phyloP scores from a whole-genome alignment of 176 grass and related monocot species.

The Puccinellia tenuiflora region DNA sequence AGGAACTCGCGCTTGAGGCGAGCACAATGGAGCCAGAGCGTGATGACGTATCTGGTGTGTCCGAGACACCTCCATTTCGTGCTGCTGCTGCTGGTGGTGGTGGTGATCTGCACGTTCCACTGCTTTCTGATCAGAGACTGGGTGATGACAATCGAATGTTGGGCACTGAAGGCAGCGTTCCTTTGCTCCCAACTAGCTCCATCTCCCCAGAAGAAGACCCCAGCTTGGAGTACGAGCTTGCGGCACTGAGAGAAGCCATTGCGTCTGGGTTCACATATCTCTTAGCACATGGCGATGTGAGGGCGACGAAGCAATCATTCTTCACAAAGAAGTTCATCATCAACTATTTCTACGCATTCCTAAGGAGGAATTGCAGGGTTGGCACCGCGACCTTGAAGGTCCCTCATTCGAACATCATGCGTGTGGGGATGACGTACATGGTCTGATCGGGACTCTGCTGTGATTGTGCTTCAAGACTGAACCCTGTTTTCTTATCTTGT shows the following conservation, averaged over 20 bases:
- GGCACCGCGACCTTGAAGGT: slow-evolving; percentile 83
- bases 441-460: slow-evolving; percentile 42
- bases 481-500: not conserved
- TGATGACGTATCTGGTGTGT: slow-evolving; percentile 46
- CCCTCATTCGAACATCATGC: slow-evolving; percentile 91
- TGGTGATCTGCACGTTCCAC: slow-evolving; percentile 63
- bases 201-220: slow-evolving; percentile 73
- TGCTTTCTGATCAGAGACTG: slow-evolving; percentile 50
- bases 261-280: slow-evolving; percentile 92
- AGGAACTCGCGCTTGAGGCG: slow-evolving; percentile 59
- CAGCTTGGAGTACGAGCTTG: slow-evolving; percentile 76
- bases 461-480: not conserved
- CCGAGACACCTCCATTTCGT: slow-evolving; percentile 28
- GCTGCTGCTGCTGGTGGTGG: slow-evolving; percentile 23
- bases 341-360: slow-evolving; percentile 94
- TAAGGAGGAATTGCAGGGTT: slow-evolving; percentile 91
- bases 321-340: slow-evolving; percentile 91
- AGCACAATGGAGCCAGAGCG: slow-evolving; percentile 44
- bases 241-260: slow-evolving; percentile 75
- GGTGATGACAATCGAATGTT: slow-evolving; percentile 12
- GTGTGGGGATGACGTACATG: slow-evolving; percentile 94
- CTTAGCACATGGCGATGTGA: slow-evolving; percentile 72
- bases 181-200: slow-evolving; percentile 41
- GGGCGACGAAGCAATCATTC: slow-evolving; percentile 87
- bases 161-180: slow-evolving; percentile 7